phyloP scores from a whole-genome alignment of 768 basidiomycete species.

The Terana coerulea region DNA sequence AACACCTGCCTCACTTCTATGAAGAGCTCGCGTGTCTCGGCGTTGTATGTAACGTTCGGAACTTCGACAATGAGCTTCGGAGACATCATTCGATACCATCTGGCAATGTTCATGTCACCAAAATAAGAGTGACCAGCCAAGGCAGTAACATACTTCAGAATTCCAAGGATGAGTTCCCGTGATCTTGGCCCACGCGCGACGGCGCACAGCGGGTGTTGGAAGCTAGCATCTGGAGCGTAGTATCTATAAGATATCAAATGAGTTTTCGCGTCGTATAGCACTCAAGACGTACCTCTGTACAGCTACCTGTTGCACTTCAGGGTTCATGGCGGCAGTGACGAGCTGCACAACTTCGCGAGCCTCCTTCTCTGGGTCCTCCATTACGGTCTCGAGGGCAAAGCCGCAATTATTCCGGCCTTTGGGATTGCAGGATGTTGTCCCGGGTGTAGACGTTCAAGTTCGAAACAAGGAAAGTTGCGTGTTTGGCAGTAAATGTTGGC shows the following conservation, averaged over 20 bases:
- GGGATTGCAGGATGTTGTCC: not conserved
- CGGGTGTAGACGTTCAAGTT: no score
- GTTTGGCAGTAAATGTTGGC: not conserved
- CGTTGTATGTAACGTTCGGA: conserved; percentile 50
- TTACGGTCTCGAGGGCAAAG: not conserved
- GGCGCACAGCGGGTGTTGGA: conserved; percentile 56
- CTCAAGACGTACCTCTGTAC: conserved; percentile 27
- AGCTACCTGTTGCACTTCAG: conserved; percentile 45
- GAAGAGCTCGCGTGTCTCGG: conserved; percentile 35
- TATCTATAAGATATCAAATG: conserved; percentile 30
- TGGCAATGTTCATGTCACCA: conserved; percentile 38
- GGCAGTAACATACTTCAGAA: conserved; percentile 47
- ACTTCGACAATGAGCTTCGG: conserved; percentile 44
- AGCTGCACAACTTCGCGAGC: conserved; percentile 41
- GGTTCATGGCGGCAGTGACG: conserved; percentile 45
- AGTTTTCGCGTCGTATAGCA: not conserved
- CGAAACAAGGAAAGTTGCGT: not conserved
- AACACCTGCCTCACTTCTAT: conserved; percentile 53
- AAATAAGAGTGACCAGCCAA: conserved; percentile 35
- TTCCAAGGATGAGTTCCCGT: conserved; percentile 48
- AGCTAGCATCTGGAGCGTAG: conserved; percentile 50
- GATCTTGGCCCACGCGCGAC: conserved; percentile 45
- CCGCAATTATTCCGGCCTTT: not conserved
- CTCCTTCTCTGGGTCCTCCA: conserved; percentile 54
- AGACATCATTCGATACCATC: conserved; percentile 65